Conservation (phyloP, 2,329 filamentous ascomycete species). For the Amauroascus niger region DNA sequence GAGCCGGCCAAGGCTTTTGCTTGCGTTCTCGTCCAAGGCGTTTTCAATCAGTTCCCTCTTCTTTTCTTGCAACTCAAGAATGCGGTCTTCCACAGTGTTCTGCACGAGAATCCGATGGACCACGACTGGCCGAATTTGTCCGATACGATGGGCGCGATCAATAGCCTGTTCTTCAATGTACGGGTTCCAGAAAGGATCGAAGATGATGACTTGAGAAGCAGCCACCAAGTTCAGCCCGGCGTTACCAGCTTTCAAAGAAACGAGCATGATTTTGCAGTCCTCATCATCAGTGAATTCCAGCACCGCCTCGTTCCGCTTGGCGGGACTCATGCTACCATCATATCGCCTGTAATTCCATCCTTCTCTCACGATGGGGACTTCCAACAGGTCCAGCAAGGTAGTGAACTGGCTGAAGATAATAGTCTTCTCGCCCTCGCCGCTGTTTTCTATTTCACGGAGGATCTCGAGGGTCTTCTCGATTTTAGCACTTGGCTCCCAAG, state of each 20-base stretch:
- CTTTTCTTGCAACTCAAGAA: conserved; percentile 64
- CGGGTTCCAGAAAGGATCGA: conserved; percentile 92
- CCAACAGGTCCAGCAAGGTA: conserved; percentile 64
- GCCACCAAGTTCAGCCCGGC: conserved; percentile 76
- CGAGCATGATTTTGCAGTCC: conserved; percentile 58
- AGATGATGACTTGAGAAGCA: conserved; percentile 76
- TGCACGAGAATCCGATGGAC: conserved; percentile 71
- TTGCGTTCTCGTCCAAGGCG: conserved; percentile 67
- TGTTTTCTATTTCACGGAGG: conserved; percentile 43
- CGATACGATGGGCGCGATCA: conserved; percentile 80
- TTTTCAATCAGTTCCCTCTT: conserved; percentile 69
- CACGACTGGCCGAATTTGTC: conserved; percentile 62
- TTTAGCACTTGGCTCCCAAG: conserved; percentile 67
- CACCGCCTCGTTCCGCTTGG: conserved; percentile 57
- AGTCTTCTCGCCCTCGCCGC: conserved; percentile 56
- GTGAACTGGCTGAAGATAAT: conserved; percentile 79
- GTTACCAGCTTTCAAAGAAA: conserved; percentile 72
- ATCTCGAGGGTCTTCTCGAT: conserved; percentile 60
- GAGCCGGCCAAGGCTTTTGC: conserved; percentile 57
- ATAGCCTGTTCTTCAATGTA: conserved; percentile 88
- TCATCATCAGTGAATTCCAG: conserved; percentile 55
- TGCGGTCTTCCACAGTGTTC: conserved; percentile 78
- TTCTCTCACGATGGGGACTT: conserved; percentile 57
- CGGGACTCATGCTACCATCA: conserved; percentile 63
- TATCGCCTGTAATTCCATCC: conserved; percentile 57